A percentile compares a stretch with the other conserved stretches of the same genome.
Evolutionary conservation across 331 rosid genomes (phyloP).

Genomic region (Malus hybrid): DNA sequence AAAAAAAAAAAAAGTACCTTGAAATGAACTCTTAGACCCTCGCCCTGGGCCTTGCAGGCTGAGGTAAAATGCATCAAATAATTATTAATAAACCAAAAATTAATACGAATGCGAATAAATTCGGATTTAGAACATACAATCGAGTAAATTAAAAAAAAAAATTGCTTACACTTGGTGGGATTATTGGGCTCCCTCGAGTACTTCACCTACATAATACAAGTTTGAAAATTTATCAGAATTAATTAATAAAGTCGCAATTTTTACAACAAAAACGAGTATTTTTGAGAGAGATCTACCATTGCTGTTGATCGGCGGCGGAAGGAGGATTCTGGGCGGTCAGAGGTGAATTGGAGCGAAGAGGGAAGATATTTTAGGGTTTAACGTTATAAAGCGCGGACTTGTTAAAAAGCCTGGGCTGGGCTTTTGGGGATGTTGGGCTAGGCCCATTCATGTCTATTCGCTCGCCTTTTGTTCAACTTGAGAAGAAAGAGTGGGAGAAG

Average conservation of each 20-base stretch:
- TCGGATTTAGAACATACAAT: background rate
- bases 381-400: background rate
- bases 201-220: background rate
- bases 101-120: background rate
- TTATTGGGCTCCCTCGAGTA: conserved; percentile 7
- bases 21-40: conserved; percentile 1
- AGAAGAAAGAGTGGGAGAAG: background rate
- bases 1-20: background rate
- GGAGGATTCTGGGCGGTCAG: background rate
- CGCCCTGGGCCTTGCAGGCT: background rate
- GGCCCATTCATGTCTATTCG: background rate
- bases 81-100: background rate
- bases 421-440: background rate
- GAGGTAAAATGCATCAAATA: background rate
- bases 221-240: background rate
- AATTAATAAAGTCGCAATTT: background rate
- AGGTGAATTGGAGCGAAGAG: conserved; percentile 1
- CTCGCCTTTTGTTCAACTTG: background rate
- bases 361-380: background rate
- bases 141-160: background rate
- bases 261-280: background rate
- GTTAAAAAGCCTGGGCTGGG: background rate
- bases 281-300: background rate
- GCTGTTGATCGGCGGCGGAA: background rate
- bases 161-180: conserved; percentile 13